Evolutionary conservation across 2,329 filamentous ascomycete species (phyloP).

Genomic region (Chalaropsis ovoidea): DNA sequence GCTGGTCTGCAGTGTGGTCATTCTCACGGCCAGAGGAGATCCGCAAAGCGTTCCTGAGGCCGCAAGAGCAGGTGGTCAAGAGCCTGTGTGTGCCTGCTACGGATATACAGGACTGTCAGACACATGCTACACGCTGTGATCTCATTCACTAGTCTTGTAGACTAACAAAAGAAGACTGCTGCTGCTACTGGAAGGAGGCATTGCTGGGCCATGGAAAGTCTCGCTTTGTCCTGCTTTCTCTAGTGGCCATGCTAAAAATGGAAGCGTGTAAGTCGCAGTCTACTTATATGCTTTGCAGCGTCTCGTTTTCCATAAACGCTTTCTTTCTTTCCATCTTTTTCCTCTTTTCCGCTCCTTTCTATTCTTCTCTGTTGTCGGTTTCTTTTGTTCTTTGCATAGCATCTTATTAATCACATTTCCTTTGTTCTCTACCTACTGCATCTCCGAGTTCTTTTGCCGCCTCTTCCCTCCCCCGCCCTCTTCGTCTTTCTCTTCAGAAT

Average conservation of each 20-base stretch:
- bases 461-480: constrained; percentile 1
- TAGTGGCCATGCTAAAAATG: constrained; percentile 4
- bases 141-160: neutral
- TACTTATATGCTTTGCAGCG: constrained; percentile 12
- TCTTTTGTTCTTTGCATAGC: neutral
- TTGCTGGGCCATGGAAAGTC: neutral
- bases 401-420: neutral
- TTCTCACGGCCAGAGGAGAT: no score
- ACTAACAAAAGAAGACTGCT: neutral
- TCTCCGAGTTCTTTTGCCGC: neutral
- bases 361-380: neutral
- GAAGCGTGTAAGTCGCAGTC: neutral
- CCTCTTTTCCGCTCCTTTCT: neutral
- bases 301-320: neutral
- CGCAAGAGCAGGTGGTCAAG: no score
- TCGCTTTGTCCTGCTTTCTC: neutral
- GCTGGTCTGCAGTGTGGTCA: neutral
- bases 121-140: no score
- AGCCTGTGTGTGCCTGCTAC: no score
- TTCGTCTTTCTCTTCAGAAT: neutral
- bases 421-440: neutral
- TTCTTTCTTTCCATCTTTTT: constrained; percentile 8
- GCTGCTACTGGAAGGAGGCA: neutral
- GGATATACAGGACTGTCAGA: no score
- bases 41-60: no score